Evolutionary conservation across 2,329 filamentous ascomycete genomes (phyloP), one percentile per base, ranked within the genome.

Genomic region (Stagonosporopsis tanaceti): DNA sequence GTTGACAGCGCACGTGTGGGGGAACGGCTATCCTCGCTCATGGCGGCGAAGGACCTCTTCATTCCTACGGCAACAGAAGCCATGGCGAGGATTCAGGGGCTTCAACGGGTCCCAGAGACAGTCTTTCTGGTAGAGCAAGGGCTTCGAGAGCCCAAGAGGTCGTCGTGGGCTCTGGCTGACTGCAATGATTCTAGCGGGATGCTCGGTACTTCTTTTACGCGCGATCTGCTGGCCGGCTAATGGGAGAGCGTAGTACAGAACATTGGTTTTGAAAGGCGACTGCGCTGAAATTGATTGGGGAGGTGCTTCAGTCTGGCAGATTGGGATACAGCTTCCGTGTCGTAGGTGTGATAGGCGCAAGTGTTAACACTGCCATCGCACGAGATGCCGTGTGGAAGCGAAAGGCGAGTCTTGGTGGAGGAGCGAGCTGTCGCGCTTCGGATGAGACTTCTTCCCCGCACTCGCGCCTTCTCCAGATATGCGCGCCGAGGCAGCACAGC

Each of bases 41-140:
- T 67, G 32, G 63, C 54, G 4, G 69, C 63, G 44, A 70, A 70
- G 12, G 63, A 59, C 52, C 72, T 65, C 59, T 74, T 74, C 50
- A 63, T 61, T 12, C 70, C 70, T 9, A 70, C 63, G 28, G 61
- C 61, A 40, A 61, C 66, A 37, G 68, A 65, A n/a, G 68, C 68
- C 71, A 74, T 74, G 42, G 53, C 54, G 32, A 34, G 38, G 35
- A 39, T 27, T 14, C 35, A 1, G 20, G 25, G n/a, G 5, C 25
- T 24, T 37, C 44, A 38, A 38, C 14, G n/a, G 3, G 12, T 40
- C 15, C 27, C n/a, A 12, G 6, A 30, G 27, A 28, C 17, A n/a
- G 15, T 39, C 6, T 25, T 34, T 20, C 37, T 24, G 30, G 30
- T 8, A 41, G 37, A 27, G 32, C 8, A n/a, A 41, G 28, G 6